Base-by-base conservation (phyloP, 768 basidiomycete species). In the Amanita subjunquillea region DNA sequence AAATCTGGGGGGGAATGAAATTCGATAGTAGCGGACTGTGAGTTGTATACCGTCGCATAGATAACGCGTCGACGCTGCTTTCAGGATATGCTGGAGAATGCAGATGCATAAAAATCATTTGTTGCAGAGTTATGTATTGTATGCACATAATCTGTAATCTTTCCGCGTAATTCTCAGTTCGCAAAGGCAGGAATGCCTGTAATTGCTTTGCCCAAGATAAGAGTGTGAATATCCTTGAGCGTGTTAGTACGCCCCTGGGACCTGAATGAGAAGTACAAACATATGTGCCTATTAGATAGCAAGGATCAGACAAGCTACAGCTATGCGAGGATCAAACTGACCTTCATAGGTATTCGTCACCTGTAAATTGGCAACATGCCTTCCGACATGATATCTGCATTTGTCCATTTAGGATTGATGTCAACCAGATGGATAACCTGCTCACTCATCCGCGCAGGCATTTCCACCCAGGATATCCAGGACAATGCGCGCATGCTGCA, bases 301-400 rank as follows among this genome's bases (percentile, higher is more conserved):
- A 10, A 29, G 22, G 46, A 53, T 48, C 7, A 40, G 12, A 37
- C 10, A 13, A 10, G 13, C 9, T 36, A 17, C 53, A 12, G n/a
- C 27, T 23, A 44, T 27, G 36, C 42, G 29, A 59, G 15, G 25
- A 42, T 36, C 48, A 48, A 44, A 54, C 72, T 29, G 63, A 76
- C 90, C 93, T 74, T 96, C 93, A 63, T 96, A 96, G 0, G 93
- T 97, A 59, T 93, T 93, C 6, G 91, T 85, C n/a, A 97, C 87
- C 63, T 98, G 94, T 55, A 96, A 64, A 66, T 97, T 98, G 0
- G 88, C 87, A 7, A 90, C 93, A 70, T 97, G 94, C 32, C 95
- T 72, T n/a, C 90, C 91, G 50, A 98, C 83, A 62, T 92, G 90
- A 62, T 93, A 96, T 65, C 90, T 93, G 22, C 32, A 27, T 40